A percentile compares a stretch with the other conserved stretches of the same genome.
phyloP scores from a whole-genome alignment of 2,329 filamentous ascomycete species.

The Ascosphaera apis region DNA sequence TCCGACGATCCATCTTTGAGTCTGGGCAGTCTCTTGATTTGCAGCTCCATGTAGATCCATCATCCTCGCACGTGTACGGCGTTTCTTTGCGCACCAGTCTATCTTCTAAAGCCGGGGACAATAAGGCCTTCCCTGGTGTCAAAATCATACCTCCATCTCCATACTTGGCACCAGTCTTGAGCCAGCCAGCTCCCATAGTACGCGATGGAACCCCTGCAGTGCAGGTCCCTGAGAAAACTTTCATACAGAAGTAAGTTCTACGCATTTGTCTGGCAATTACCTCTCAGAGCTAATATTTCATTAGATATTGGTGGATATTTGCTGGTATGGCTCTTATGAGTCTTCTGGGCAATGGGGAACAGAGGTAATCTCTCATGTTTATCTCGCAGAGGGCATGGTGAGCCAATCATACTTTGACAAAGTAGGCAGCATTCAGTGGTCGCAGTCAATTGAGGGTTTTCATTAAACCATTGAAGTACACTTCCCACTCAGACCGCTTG shows the following conservation, averaged over 20 bases:
- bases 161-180: no score
- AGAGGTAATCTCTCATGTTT: conserved; percentile 5
- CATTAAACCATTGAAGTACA: neutral
- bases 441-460: neutral
- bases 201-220: no score
- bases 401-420: neutral
- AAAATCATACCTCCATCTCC: no score
- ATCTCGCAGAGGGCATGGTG: neutral
- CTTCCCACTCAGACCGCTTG: no score
- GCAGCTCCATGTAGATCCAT: conserved; percentile 12
- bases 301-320: conserved; percentile 26
- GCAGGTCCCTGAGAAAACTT: conserved; percentile 15
- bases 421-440: neutral
- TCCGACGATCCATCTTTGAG: conserved; percentile 13
- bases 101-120: no score
- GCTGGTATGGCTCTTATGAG: conserved; percentile 18
- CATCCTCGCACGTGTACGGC: no score
- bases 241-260: conserved; percentile 16
- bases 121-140: no score
- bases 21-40: conserved; percentile 9
- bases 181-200: no score
- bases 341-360: conserved; percentile 19
- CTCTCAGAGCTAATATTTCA: conserved; percentile 1
- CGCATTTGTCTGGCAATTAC: neutral
- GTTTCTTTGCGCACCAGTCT: no score